Percentiles rank a stretch among this genome's conserved stretches.
Evolutionary conservation across 202 grass and related monocot genomes (phyloP).

Genomic region (Eragrostis tef): DNA sequence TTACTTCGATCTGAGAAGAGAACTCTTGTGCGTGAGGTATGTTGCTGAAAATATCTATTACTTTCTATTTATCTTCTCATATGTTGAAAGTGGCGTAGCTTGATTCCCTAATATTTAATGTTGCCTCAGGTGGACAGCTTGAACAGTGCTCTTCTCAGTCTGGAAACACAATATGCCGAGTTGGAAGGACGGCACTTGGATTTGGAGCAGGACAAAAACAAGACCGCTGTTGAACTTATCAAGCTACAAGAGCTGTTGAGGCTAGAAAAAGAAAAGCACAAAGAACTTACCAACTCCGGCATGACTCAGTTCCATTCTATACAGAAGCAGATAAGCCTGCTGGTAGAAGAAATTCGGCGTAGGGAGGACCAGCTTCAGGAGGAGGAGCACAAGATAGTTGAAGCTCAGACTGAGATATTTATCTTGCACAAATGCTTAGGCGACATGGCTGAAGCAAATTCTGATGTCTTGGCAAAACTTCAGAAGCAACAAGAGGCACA

Average conservation of each 20-base stretch:
- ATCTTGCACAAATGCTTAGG: conserved; percentile 74
- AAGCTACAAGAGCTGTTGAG: conserved; percentile 60
- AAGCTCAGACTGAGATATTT: conserved; percentile 73
- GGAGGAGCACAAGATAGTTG: conserved; percentile 64
- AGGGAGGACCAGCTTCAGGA: conserved; percentile 67
- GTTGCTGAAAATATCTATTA: conserved; percentile 33
- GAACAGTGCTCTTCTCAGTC: conserved; percentile 56
- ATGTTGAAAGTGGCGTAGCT: conserved; percentile 29
- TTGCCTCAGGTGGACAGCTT: conserved; percentile 68
- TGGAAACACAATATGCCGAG: conserved; percentile 68
- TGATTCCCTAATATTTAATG: conserved; percentile 31
- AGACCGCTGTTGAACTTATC: conserved; percentile 42
- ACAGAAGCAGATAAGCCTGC: conserved; percentile 58
- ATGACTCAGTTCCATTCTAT: conserved; percentile 52
- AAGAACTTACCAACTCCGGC: conserved; percentile 51
- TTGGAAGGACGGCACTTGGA: conserved; percentile 67
- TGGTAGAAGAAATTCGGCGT: conserved; percentile 54
- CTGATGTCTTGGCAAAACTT: conserved; percentile 41
- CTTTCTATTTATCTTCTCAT: conserved; percentile 33
- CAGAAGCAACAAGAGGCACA: conserved; percentile 48
- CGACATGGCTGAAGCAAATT: conserved; percentile 70
- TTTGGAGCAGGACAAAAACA: conserved; percentile 74
- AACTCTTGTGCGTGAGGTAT: conserved; percentile 74
- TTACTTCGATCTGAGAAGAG: conserved; percentile 71
- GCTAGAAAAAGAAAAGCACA: conserved; percentile 60